These are phyloP conservation scores for Cicer yamashitae DNA, from an alignment of 306 rosid genomes.

Conservation along the genomic window DNA sequence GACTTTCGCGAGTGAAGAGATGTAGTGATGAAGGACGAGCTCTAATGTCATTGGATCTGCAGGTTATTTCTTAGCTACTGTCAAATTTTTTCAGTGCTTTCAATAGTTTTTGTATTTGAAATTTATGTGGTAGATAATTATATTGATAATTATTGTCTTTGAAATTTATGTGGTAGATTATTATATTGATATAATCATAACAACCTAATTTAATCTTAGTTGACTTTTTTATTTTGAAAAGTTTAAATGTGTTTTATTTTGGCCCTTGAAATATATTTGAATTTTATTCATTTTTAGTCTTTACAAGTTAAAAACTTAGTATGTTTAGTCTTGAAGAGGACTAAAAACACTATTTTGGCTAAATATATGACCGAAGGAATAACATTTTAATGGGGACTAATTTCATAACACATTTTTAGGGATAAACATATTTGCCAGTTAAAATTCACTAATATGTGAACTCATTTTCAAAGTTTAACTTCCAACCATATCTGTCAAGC, in stretches of 20 bases:
- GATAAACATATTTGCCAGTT: neutral
- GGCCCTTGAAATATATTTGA: neutral
- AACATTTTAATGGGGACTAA: neutral
- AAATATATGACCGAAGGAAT: neutral
- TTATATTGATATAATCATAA: conserved; percentile 30
- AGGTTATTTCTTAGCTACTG: conserved; percentile 58
- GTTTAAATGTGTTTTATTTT: neutral
- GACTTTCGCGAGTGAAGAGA: conserved; percentile 92
- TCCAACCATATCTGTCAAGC: neutral
- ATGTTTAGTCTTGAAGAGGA: neutral
- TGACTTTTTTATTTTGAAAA: neutral
- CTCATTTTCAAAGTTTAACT: conserved; percentile 19
- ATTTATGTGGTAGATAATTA: conserved; percentile 7
- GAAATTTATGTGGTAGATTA: conserved; percentile 21
- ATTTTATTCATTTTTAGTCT: conserved; percentile 1
- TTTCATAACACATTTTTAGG: neutral
- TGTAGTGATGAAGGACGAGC: conserved; percentile 99
- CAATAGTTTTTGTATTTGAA: conserved; percentile 34
- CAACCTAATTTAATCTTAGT: conserved; percentile 34
- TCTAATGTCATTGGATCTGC: conserved; percentile 94
- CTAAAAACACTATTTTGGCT: conserved; percentile 1
- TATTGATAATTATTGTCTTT: conserved; percentile 35
- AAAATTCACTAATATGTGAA: conserved; percentile 12
- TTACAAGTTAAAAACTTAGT: neutral
- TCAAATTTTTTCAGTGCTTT: conserved; percentile 7